Conservation (phyloP, 306 rosid genomes). For the Gastrolobium bilobum region DNA sequence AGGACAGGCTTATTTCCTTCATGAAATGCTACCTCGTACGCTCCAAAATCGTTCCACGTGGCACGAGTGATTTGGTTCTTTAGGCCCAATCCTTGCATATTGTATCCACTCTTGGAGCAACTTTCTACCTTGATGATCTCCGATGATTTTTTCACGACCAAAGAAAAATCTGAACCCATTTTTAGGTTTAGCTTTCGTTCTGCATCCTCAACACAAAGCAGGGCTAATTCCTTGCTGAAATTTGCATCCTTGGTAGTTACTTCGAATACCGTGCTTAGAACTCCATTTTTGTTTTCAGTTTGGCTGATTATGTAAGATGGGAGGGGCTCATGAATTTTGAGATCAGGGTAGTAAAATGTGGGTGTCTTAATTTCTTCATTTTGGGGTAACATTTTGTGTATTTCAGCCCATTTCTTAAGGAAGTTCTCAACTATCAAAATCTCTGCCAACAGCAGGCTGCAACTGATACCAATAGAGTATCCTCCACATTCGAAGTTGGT, state of each 20-base stretch:
- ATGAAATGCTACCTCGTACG: constrained; percentile 51
- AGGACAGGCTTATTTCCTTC: constrained; percentile 53
- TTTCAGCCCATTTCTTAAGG: constrained; percentile 65
- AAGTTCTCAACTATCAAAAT: constrained; percentile 54
- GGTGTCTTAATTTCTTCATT: constrained; percentile 43
- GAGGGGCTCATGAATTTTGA: neutral
- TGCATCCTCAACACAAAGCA: constrained; percentile 59
- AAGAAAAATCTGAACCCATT: constrained; percentile 39
- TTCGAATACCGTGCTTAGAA: constrained; percentile 52
- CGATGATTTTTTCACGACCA: constrained; percentile 45
- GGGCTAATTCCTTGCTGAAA: constrained; percentile 41
- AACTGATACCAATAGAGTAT: constrained; percentile 69
- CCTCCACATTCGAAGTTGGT: constrained; percentile 74
- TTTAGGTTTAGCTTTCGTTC: constrained; percentile 45
- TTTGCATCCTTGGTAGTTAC: constrained; percentile 21
- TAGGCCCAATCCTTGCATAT: neutral
- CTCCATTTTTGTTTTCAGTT: constrained; percentile 36
- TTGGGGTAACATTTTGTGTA: constrained; percentile 48
- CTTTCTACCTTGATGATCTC: constrained; percentile 46
- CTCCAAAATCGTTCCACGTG: constrained; percentile 61
- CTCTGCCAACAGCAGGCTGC: constrained; percentile 70
- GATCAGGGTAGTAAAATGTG: constrained; percentile 46
- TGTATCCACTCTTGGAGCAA: constrained; percentile 26
- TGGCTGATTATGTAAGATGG: constrained; percentile 38
- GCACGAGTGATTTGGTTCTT: neutral